Percentiles rank a stretch among this genome's conserved stretches.
Conservation (phyloP, 257 asterid species). For the Striga asiatica region DNA sequence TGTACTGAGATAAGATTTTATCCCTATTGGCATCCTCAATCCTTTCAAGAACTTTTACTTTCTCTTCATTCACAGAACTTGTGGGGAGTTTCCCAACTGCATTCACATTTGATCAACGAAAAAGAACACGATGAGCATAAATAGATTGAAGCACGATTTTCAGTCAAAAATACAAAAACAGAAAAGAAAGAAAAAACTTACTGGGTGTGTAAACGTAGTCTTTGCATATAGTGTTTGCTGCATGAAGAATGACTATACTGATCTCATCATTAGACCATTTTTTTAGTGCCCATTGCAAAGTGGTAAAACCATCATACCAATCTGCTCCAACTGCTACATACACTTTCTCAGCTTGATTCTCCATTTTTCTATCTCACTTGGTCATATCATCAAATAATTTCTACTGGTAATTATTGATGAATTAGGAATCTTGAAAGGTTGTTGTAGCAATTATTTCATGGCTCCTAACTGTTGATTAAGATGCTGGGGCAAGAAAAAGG, state of each 20-base stretch:
- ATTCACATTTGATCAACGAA: not conserved
- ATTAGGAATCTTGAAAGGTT: too few species aligned
- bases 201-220: slow-evolving; percentile 55
- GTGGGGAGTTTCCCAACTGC: slow-evolving; percentile 50
- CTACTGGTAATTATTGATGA: too few species aligned
- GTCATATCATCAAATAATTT: not conserved
- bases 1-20: slow-evolving; percentile 24
- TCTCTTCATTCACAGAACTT: slow-evolving; percentile 38
- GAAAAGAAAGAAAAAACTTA: slow-evolving; percentile 16
- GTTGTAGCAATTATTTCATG: too few species aligned
- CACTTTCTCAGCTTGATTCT: slow-evolving; percentile 32
- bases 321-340: slow-evolving; percentile 59
- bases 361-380: slow-evolving; percentile 9
- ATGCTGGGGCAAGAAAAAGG: too few species aligned
- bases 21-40: slow-evolving; percentile 25
- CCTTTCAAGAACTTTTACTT: slow-evolving; percentile 30
- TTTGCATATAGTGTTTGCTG: slow-evolving; percentile 29
- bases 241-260: slow-evolving; percentile 43
- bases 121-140: not conserved
- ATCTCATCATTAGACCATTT: slow-evolving; percentile 34
- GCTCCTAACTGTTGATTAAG: too few species aligned
- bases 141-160: not conserved
- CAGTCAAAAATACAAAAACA: too few species aligned
- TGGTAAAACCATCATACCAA: slow-evolving; percentile 42
- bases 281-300: slow-evolving; percentile 44